Evolutionary conservation across 345 rosid genomes (phyloP).

Genomic region (Pistacia atlantica): DNA sequence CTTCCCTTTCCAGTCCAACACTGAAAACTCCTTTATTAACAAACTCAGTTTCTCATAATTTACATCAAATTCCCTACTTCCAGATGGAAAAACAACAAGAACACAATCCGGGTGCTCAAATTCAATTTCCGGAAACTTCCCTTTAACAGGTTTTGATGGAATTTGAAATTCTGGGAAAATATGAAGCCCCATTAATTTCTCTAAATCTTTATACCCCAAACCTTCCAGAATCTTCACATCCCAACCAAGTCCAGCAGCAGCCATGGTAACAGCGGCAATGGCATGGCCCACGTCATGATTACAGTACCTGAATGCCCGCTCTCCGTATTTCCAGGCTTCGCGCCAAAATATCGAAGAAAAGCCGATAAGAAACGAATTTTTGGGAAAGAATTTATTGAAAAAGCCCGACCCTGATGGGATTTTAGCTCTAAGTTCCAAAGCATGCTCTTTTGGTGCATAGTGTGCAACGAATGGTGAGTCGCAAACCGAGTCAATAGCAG

Average conservation of each 20-base stretch:
- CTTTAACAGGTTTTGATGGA: constrained; percentile 49
- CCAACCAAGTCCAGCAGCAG: constrained; percentile 89
- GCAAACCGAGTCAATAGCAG: constrained; percentile 51
- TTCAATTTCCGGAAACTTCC: constrained; percentile 58
- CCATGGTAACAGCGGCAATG: constrained; percentile 66
- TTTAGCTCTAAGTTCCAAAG: constrained; percentile 73
- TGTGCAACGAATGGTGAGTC: constrained; percentile 68
- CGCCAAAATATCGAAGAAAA: constrained; percentile 87
- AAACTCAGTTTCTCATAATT: constrained; percentile 49
- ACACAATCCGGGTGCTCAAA: constrained; percentile 88
- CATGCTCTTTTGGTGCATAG: constrained; percentile 79
- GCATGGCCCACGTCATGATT: constrained; percentile 94
- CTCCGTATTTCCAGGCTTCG: constrained; percentile 97
- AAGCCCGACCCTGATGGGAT: constrained; percentile 39
- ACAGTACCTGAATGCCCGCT: constrained; percentile 81
- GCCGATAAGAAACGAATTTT: constrained; percentile 61
- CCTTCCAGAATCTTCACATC: constrained; percentile 90
- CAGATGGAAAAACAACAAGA: constrained; percentile 73
- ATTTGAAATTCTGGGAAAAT: constrained; percentile 39
- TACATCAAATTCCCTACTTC: constrained; percentile 35
- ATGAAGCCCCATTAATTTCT: constrained; percentile 59
- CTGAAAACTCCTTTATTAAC: constrained; percentile 37
- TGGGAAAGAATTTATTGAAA: constrained; percentile 51
- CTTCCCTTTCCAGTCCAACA: constrained; percentile 67
- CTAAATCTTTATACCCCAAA: constrained; percentile 60